These are phyloP conservation scores for Monascus ruber DNA, from an alignment of 2,329 filamentous ascomycete genomes.

Conservation along the genomic window DNA sequence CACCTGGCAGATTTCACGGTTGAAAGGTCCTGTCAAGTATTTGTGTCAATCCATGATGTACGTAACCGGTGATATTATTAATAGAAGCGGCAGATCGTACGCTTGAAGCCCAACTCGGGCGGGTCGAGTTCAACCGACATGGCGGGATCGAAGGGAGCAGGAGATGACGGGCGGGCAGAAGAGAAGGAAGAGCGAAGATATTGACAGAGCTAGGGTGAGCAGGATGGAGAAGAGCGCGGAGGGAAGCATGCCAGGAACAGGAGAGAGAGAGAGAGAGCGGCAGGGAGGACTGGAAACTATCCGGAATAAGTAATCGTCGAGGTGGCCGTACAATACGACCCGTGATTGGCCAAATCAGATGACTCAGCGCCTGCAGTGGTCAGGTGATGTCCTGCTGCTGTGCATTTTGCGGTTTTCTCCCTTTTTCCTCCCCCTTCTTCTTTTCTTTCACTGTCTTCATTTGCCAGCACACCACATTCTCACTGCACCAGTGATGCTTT, in stretches of 20 bases:
- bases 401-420: no score
- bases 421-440: no score
- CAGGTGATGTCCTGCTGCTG: no score
- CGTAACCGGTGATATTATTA: slow-evolving; percentile 1
- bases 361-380: no score
- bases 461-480: no score
- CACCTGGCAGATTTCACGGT: slow-evolving; percentile 51
- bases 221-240: neutral
- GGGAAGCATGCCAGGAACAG: neutral
- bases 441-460: no score
- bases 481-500: no score
- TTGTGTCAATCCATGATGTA: slow-evolving; percentile 13
- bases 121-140: slow-evolving; percentile 97
- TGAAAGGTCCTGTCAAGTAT: slow-evolving; percentile 45
- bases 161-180: neutral
- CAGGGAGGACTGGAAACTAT: neutral
- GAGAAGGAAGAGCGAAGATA: slow-evolving; percentile 10
- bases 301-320: neutral
- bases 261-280: neutral
- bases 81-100: slow-evolving; percentile 38
- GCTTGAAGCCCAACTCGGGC: slow-evolving; percentile 80
- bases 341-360: no score
- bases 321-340: no score
- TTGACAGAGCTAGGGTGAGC: slow-evolving; percentile 3
- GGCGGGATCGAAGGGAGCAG: slow-evolving; percentile 21